Base-by-base conservation (phyloP, 306 rosid genomes). In the Cajanus cajan region DNA sequence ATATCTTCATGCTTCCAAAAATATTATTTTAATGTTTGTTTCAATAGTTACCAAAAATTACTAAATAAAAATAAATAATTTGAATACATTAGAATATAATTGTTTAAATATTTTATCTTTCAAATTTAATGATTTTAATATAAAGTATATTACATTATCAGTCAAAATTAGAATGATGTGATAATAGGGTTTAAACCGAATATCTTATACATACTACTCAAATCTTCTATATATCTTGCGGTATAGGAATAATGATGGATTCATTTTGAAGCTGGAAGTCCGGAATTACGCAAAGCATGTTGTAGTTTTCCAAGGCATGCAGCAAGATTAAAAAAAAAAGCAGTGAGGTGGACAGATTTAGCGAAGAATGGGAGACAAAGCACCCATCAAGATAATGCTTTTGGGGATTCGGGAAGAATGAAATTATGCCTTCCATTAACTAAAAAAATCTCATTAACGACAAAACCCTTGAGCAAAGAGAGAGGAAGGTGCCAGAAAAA, bases 371-470 rank as follows among this genome's bases (percentile, higher is more conserved):
- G 24, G 61, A 28, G 57, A 82, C 86, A 82, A 61, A 47, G 28
- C 69, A 57, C 10, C 76, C 39, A 82, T 9, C 82, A 62, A 72
- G 40, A 71, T 82, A 34, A 77, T 71, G 62, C 71, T 77, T 34
- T 37, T 77, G 18, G 80, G 71, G 66, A 83, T 78, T 62, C 76
- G 76, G 21, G 22, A 13, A 82, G 76, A 78, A 83, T 55, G 41
- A 44, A 83, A 44, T 37, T 13, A 55, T 47, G 66, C 79, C 74
- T 41, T 28, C 18, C 16, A n/a, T 68, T 44, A 47, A 50, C 11
- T 50, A 68, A 10, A 31, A 41, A 54, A 54, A 19, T 6, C 15
- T 22, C 16, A 0, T 22, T 0, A 57, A 19, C 33, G 33, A 14
- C 43, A 33, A 52, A 50, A 43, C 33, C 76, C 43, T 19, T 19